These are phyloP conservation scores for Lactarius hengduanensis DNA, from an alignment of 768 basidiomycete genomes.

Conservation along the genomic window DNA sequence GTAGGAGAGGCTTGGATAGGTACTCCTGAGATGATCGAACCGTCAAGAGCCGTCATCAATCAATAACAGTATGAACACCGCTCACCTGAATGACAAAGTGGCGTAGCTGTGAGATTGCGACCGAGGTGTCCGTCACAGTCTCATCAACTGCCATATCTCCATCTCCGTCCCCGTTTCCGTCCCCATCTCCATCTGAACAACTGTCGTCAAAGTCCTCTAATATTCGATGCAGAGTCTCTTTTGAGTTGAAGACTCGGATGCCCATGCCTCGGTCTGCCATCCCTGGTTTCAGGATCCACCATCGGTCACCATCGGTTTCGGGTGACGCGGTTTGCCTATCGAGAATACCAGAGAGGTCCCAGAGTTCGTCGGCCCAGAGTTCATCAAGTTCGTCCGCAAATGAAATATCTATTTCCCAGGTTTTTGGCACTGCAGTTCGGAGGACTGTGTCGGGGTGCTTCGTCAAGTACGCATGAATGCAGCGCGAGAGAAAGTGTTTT, in stretches of 20 bases:
- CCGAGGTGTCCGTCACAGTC: slow-evolving; percentile 44
- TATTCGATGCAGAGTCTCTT: slow-evolving; percentile 66
- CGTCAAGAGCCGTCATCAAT: slow-evolving; percentile 8
- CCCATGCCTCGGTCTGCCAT: slow-evolving; percentile 98
- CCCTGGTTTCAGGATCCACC: slow-evolving; percentile 98
- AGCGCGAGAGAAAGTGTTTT: slow-evolving; percentile 86
- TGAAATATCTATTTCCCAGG: slow-evolving; percentile 82
- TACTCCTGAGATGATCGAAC: slow-evolving; percentile 66
- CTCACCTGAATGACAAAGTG: slow-evolving; percentile 95
- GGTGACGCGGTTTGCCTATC: slow-evolving; percentile 33
- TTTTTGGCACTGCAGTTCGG: slow-evolving; percentile 57
- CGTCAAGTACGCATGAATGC: slow-evolving; percentile 64
- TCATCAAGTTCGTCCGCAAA: slow-evolving; percentile 95
- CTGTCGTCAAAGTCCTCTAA: slow-evolving; percentile 77
- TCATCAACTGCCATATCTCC: slow-evolving; percentile 31
- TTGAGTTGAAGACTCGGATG: slow-evolving; percentile 83
- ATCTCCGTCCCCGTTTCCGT: slow-evolving; percentile 25
- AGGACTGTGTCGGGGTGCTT: slow-evolving; percentile 68
- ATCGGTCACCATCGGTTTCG: slow-evolving; percentile 37
- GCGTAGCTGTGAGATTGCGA: slow-evolving; percentile 83
- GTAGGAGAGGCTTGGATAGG: slow-evolving; percentile 67
- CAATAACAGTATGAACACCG: not conserved
- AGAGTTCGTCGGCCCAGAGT: slow-evolving; percentile 89
- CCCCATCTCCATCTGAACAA: slow-evolving; percentile 49
- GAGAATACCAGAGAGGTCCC: slow-evolving; percentile 71